Evolutionary conservation across 495 filamentous ascomycete genomes (phyloP), one percentile per base, ranked within the genome.

Genomic region (Daldinia caldariorum): DNA sequence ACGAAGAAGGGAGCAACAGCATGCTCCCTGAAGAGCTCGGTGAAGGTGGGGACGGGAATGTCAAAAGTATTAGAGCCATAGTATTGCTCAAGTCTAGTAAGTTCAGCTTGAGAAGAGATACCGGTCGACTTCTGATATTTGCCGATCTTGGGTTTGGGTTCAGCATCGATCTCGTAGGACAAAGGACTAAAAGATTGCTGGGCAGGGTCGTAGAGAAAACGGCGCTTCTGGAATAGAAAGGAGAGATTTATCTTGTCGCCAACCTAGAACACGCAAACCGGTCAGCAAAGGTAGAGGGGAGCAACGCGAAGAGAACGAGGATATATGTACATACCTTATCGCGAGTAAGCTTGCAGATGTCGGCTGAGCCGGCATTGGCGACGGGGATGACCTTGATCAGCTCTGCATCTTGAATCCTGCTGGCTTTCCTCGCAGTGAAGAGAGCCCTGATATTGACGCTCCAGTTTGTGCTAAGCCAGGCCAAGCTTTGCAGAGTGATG

Each of bases 1-100:
- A 99, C 93, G 79, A 99, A 99, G 86, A 99, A 99, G 12, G 95
- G 95, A 34, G 95, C 95, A 35, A 99, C 95, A 22, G 95, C 94
- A 81, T 99, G 95, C 79, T 99, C 96, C 80, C 95, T 90, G 86
- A 97, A 99, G 56, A 99, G 88, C 81, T 99, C 95, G 38, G 90
- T 87, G 69, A 99, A 99, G 13, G 89, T 92, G 9, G 95, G 95
- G 20, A 99, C 94, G 22, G 95, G 95, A 58, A 99, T 98, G 73
- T 99, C 95, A 77, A 98, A 99, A 18, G 91, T 94, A 79, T 99
- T 99, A 62, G 91, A 88, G 61, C 95, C 95, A 85, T 97, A 99
- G 81, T 99, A 93, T 72, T 97, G 88, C 70, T 92, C 88, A 32
- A 98, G 81, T 45, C 88, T 85, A 50, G 91, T 85, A 45, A 97